phyloP scores from a whole-genome alignment of 441 rosid genomes.

The Erodium moschatum region DNA sequence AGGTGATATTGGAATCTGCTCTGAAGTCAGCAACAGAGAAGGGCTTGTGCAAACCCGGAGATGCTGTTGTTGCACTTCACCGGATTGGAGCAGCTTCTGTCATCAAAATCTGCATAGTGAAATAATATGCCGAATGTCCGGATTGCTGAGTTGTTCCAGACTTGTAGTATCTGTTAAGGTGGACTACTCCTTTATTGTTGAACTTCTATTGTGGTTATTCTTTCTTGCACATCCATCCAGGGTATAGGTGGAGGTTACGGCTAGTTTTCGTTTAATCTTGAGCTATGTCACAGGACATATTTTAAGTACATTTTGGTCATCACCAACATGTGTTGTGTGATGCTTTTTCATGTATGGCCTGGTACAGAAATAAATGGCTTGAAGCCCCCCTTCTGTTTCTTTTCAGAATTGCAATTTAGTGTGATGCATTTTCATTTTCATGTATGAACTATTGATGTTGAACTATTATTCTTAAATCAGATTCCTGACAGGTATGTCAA shows the following conservation, averaged over 20 bases:
- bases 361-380: constrained; percentile 1
- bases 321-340: constrained; percentile 3
- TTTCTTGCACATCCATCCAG: constrained; percentile 4
- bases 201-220: constrained; percentile 10
- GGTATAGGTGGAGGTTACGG: constrained; percentile 9
- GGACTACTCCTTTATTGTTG: constrained; percentile 5
- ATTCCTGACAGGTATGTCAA: background rate
- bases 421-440: no score
- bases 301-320: background rate
- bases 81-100: constrained; percentile 74
- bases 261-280: constrained; percentile 11
- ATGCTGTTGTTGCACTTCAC: constrained; percentile 77
- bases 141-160: background rate
- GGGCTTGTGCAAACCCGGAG: constrained; percentile 68
- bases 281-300: constrained; percentile 14
- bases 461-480: background rate
- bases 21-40: constrained; percentile 50
- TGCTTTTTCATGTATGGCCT: constrained; percentile 9
- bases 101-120: constrained; percentile 73
- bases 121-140: constrained; percentile 27
- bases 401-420: background rate
- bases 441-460: background rate
- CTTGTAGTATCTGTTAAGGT: background rate
- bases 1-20: constrained; percentile 67
- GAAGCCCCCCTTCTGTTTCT: background rate